Conservation (phyloP, 2,329 filamentous ascomycete species). For the Trichoderma sp. region DNA sequence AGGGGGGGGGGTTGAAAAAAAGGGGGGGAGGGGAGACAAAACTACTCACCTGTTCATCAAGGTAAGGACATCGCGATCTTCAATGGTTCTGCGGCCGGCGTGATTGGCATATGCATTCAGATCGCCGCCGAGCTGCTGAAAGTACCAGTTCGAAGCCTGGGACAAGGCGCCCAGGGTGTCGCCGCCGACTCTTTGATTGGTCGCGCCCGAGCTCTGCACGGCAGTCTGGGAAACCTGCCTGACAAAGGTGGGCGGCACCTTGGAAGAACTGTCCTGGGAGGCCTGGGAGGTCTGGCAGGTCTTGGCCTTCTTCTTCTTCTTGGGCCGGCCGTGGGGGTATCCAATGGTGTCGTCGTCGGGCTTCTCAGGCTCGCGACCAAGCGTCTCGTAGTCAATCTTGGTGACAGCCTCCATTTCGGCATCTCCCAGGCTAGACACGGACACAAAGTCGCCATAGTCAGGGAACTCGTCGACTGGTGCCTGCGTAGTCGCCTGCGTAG, state of each 20-base stretch:
- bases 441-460: not conserved
- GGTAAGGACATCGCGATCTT: slow-evolving; percentile 77
- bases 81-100: slow-evolving; percentile 78
- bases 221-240: slow-evolving; percentile 71
- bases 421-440: slow-evolving; percentile 1
- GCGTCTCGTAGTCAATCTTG: slow-evolving; percentile 4
- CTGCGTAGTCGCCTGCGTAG: too few species aligned
- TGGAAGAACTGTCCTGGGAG: slow-evolving; percentile 73
- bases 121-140: slow-evolving; percentile 81
- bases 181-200: slow-evolving; percentile 66
- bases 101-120: slow-evolving; percentile 76
- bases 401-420: slow-evolving; percentile 11
- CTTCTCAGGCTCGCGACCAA: not conserved
- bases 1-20: too few species aligned
- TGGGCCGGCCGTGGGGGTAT: slow-evolving; percentile 8
- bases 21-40: slow-evolving; percentile 29
- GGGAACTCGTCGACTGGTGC: not conserved
- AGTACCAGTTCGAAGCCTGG: slow-evolving; percentile 86
- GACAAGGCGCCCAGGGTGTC: slow-evolving; percentile 72
- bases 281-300: slow-evolving; percentile 55
- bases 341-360: not conserved
- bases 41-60: slow-evolving; percentile 74
- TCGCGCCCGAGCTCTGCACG: slow-evolving; percentile 61
- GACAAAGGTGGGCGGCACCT: slow-evolving; percentile 68
- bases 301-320: slow-evolving; percentile 40